Evolutionary conservation across 352 stramenopile species (phyloP), one percentile per base, ranked within the genome.

Genomic region (Globisporangium irregulare): DNA sequence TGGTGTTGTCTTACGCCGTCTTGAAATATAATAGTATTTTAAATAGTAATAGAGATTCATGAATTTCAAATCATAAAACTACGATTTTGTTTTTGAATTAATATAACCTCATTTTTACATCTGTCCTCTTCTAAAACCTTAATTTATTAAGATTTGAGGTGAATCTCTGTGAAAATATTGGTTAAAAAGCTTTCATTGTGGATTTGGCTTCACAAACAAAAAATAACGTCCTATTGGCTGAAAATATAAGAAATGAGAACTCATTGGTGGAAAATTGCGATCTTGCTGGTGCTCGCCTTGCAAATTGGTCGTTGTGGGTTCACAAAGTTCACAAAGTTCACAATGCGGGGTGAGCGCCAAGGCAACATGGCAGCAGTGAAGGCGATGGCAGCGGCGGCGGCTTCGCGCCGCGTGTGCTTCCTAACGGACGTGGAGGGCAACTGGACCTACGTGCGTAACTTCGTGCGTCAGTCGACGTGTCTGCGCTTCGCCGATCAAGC

Each of bases 371-470:
- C 29, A n/a, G 18, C 24, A 14, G 18, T 18, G 4, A 53, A 4
- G 25, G 25, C 29, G 54, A 56, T 43, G 20, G 20, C 48, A 29
- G 22, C 59, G 2, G 51, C 59, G 9, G 62, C 57, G 4, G 69
- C 65, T 25, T 62, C 72, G 38, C 67, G 75, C 65, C 83, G 83
- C 20, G 74, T 93, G 48, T 89, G 77, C 66, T 84, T 93, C 56
- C 73, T 92, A 27, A 95, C 87, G 32, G 87, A 95, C 70, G 73
- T 92, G 1, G 84, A 95, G 67, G 86, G 88, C 41, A 95, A 93
- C 64, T 93, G 84, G 81, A 55, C 81, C 27, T 95, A 94, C 62
- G 79, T 95, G 54, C 79, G 79, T 57, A 82, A 89, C 62, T 71
- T 91, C 32, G 80, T 84, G 67, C 71, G 75, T 8, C 78, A 87